A percentile compares a stretch with the other conserved stretches of the same genome.
Conservation (phyloP, 257 asterid species). For the Plantago major region DNA sequence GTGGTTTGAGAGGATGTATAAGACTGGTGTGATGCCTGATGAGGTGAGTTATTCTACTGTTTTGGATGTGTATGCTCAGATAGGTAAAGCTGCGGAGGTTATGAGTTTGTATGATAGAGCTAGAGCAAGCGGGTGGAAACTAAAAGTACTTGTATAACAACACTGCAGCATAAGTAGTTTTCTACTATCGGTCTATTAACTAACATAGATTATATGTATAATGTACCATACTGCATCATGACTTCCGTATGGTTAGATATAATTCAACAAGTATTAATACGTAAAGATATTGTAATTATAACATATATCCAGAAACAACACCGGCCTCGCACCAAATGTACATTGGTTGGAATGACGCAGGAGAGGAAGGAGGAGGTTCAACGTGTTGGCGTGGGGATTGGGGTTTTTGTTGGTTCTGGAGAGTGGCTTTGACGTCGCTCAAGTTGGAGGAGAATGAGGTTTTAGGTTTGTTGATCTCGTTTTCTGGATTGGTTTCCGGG, state of each 20-base stretch:
- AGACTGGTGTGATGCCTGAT: conserved; percentile 92
- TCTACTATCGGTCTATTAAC: too few relatives aligned
- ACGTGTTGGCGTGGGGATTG: conserved; percentile 14
- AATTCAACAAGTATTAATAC: too few relatives aligned
- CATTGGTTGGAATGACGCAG: conserved; percentile 30
- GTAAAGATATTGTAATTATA: too few relatives aligned
- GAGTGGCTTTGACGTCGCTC: conserved; percentile 33
- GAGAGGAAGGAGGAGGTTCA: too few relatives aligned
- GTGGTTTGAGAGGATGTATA: conserved; percentile 98
- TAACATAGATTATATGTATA: too few relatives aligned
- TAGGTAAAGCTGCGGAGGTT: conserved; percentile 81
- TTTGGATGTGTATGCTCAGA: conserved; percentile 80
- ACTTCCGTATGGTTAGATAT: too few relatives aligned
- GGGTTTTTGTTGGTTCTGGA: conserved; percentile 19
- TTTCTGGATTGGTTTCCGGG: conserved; percentile 12
- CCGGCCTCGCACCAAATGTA: conserved; percentile 19
- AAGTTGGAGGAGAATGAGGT: conserved; percentile 27
- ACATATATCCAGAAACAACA: too few relatives aligned
- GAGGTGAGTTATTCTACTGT: conserved; percentile 93
- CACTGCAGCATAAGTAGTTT: too few relatives aligned
- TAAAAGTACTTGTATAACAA: too few relatives aligned
- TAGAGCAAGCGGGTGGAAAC: conserved; percentile 91
- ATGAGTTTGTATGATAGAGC: conserved; percentile 88
- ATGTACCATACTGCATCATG: too few relatives aligned
- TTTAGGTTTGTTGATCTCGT: conserved; percentile 5